phyloP scores from a whole-genome alignment of 2,329 filamentous ascomycete genomes.

The Apiospora marii region DNA sequence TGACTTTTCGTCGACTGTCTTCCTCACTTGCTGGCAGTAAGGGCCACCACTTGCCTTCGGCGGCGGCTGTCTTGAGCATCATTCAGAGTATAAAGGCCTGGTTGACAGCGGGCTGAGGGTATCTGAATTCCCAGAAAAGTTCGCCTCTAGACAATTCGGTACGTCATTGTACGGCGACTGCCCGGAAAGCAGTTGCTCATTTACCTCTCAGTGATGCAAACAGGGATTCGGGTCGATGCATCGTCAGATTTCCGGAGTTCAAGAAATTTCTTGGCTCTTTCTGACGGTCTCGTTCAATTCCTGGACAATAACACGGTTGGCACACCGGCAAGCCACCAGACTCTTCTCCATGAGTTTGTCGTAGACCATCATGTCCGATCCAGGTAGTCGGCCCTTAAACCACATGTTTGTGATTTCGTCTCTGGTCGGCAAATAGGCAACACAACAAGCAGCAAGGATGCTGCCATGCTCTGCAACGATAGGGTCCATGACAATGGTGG shows the following conservation, averaged over 20 bases:
- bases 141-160: not conserved
- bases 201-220: not conserved
- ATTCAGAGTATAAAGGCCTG: not conserved
- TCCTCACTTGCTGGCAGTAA: not conserved
- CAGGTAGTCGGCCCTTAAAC: constrained; percentile 77
- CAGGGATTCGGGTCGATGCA: not conserved
- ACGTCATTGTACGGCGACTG: not conserved
- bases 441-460: constrained; percentile 83
- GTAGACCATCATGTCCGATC: constrained; percentile 51
- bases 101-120: not conserved
- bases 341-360: constrained; percentile 51
- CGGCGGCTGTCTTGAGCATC: not conserved
- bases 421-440: constrained; percentile 84
- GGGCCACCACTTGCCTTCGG: not conserved
- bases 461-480: constrained; percentile 80
- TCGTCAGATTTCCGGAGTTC: constrained; percentile 24
- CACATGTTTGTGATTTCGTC: constrained; percentile 96
- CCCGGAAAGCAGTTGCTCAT: not conserved
- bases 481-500: constrained; percentile 77
- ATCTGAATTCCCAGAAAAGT: not conserved
- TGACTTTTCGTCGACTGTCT: not conserved
- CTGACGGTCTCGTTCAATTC: constrained; percentile 48
- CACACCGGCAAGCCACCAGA: constrained; percentile 50
- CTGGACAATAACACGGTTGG: constrained; percentile 51
- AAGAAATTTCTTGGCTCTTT: constrained; percentile 36